Percentiles rank a stretch among this genome's conserved stretches.
These are phyloP conservation scores for Ceratobasidium sp. DNA, from an alignment of 1,284 basidiomycete genomes.

Conservation along the genomic window DNA sequence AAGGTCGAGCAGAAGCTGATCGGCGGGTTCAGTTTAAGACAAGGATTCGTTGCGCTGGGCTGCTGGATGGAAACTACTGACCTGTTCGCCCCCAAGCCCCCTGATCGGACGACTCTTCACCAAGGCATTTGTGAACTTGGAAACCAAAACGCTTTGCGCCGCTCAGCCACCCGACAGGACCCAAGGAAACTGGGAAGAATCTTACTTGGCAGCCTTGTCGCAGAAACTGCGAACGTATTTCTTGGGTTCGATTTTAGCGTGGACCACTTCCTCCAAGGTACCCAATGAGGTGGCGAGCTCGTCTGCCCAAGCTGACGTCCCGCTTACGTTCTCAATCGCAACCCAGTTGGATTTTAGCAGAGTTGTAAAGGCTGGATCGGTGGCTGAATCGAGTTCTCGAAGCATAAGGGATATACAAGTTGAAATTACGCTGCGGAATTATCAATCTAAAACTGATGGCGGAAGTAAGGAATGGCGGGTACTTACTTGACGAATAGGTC, in stretches of 20 bases:
- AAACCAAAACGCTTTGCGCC: constrained; percentile 70
- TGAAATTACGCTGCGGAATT: constrained; percentile 70
- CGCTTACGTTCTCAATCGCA: constrained; percentile 79
- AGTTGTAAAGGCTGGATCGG: constrained; percentile 74
- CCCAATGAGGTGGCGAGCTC: constrained; percentile 74
- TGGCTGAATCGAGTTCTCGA: constrained; percentile 79
- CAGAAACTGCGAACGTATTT: constrained; percentile 90
- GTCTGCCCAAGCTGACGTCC: constrained; percentile 78
- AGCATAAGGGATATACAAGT: constrained; percentile 77
- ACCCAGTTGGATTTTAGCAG: constrained; percentile 82
- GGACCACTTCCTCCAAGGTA: constrained; percentile 68
- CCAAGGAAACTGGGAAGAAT: background rate
- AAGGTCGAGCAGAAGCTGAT: constrained; percentile 88
- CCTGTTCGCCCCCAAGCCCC: constrained; percentile 93
- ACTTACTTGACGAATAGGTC: constrained; percentile 85
- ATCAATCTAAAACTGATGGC: constrained; percentile 16
- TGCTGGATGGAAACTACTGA: constrained; percentile 50
- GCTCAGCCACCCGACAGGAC: background rate
- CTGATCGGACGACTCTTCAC: constrained; percentile 87
- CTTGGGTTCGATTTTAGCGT: constrained; percentile 84
- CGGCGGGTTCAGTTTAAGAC: background rate
- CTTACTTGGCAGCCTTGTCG: constrained; percentile 86
- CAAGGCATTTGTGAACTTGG: constrained; percentile 84
- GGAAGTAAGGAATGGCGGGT: background rate
- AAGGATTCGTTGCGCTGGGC: background rate